Evolutionary conservation across 2,329 filamentous ascomycete genomes (phyloP), one percentile per base, ranked within the genome.

Genomic region (Sordariomycetes sp.): DNA sequence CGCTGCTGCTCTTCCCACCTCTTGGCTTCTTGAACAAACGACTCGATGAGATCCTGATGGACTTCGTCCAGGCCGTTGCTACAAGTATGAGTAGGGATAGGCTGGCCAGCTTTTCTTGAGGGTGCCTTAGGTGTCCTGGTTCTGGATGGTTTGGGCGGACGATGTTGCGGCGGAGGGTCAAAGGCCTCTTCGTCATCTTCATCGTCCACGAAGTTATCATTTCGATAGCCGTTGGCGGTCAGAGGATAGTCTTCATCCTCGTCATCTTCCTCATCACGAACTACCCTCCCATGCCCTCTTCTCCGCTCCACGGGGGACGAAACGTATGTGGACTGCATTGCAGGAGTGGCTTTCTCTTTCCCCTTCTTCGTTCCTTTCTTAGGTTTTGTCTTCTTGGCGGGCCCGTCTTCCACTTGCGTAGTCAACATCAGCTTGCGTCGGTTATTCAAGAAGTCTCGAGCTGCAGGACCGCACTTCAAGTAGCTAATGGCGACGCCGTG

Each of bases 401-500:
- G 39, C 33, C 44, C 47, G 25, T 55, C 57, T 21, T 55, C 46
- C 2, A 64, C 54, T 41, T 61, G 55, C n/a, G 64, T 53, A 6
- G 55, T 54, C 23, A 66, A 44, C 52, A 64, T 58, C 18, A 77
- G 57, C 47, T 62, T 64, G 15, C 58, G 63, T 37, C 55, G 56
- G 3, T 64, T 61, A 1, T 42, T 46, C 12, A 73, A 44, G 39
- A 72, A 76, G 6, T 51, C 41, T 9, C 48, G 41, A 4, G 68
- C 63, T 11, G 49, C 50, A 14, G 50, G 50, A 15, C 68, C 70
- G 18, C 67, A 45, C 38, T 65, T 59, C 31, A 87, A 66, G 51
- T 95, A 94, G 43, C 83, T 77, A 34, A 77, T 73, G 2, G 85
- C 73, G 51, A 94, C 88, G 5, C 75, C 74, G 37, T 59, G 50